Evolutionary conservation across 306 rosid species (phyloP), one percentile per base, ranked within the genome.

Genomic region (Lathyrus oleraceus): DNA sequence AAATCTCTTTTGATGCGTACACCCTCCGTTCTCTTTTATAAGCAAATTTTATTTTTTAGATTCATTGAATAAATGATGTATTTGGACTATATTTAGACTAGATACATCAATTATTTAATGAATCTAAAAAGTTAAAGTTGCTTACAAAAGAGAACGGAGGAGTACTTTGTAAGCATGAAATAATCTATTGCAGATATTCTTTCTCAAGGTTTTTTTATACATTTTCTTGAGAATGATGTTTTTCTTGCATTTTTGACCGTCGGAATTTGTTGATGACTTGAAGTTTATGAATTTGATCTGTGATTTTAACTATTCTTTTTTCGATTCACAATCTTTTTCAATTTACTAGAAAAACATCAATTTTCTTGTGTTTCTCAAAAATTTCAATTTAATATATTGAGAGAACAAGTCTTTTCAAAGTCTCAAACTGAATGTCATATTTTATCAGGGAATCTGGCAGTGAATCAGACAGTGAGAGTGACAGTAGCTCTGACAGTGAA

Each of bases 401-500:
- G 57, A 48, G 20, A 47, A 15, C 6, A 30, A 12, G 53, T 38
- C 5, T 47, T 42, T 53, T n/a, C 8, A 2, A n/a, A 61, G 64
- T 47, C 45, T 53, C 11, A 16, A 16, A 27, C 20, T 72, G 47
- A 74, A 47, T 74, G 36, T 60, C 58, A n/a, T 61, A 10, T 72
- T 62, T 14, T 75, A 38, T 44, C 15, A 92, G 98, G 90, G 87
- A 83, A 14, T 83, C 81, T 1, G 85, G 49, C 42, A 79, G 87
- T 9, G 89, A 89, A 78, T 75, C 98, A 21, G 96, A 83, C 20
- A 82, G 83, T 65, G 95, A 85, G 68, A 83, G 78, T 74, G 67
- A 71, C 49, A 79, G 86, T 60, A 71, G 72, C 73, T 78, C 87
- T 61, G 89, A 71, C 39, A 72, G 67, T 75, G 84, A 77, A 83